Conservation (phyloP, 345 rosid genomes). For the Chamaenerion angustifolium region DNA sequence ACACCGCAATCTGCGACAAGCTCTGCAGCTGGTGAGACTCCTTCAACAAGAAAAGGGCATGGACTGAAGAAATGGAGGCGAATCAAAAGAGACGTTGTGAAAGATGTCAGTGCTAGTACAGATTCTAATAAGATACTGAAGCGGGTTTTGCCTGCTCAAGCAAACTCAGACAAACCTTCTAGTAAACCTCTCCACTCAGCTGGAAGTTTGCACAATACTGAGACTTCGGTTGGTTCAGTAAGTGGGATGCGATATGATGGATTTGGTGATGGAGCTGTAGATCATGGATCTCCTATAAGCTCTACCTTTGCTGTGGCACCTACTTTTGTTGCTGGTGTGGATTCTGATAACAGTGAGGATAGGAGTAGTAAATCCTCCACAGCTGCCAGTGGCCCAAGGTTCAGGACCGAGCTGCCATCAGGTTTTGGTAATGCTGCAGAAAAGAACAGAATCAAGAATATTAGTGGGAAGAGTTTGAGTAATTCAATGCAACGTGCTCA, state of each 20-base stretch:
- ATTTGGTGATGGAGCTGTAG: conserved; percentile 19
- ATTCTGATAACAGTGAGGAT: conserved; percentile 60
- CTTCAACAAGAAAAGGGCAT: conserved; percentile 26
- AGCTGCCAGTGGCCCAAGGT: conserved; percentile 53
- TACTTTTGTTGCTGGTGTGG: conserved; percentile 31
- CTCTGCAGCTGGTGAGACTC: too few species aligned
- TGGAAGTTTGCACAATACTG: conserved; percentile 25
- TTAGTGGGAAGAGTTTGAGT: conserved; percentile 29
- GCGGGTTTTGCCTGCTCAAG: conserved; percentile 35
- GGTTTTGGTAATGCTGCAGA: conserved; percentile 22
- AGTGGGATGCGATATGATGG: conserved; percentile 21
- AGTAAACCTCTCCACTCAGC: conserved; percentile 10
- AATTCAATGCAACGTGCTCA: conserved; percentile 29
- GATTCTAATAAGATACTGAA: conserved; percentile 43
- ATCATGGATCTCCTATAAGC: conserved; percentile 25
- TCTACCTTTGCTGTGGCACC: conserved; percentile 37
- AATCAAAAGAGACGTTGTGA: conserved; percentile 37
- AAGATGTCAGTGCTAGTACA: conserved; percentile 22
- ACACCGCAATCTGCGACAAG: too few species aligned
- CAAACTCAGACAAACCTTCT: conserved; percentile 26
- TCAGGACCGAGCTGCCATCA: conserved; percentile 28
- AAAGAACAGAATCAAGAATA: conserved; percentile 29
- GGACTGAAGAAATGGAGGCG: conserved; percentile 77
- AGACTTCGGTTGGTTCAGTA: conserved; percentile 27
- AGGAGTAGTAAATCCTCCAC: conserved; percentile 66